These are phyloP conservation scores for Colletotrichum brevisporum DNA, from an alignment of 2,329 filamentous ascomycete genomes.

Conservation along the genomic window DNA sequence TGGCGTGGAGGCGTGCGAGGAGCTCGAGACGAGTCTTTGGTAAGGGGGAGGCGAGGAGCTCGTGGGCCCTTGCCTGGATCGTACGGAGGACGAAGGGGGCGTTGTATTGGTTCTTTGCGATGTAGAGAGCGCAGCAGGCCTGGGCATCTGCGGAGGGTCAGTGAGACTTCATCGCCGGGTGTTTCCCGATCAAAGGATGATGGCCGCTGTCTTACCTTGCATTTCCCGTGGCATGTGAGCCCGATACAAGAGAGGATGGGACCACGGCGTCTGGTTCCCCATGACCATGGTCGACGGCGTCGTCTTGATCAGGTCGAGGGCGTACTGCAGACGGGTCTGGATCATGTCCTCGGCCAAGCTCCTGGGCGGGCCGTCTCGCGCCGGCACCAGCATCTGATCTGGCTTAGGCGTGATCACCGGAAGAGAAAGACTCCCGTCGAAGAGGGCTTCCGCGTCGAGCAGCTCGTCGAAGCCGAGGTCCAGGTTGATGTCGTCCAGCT, in stretches of 20 bases:
- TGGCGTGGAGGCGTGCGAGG: constrained; percentile 57
- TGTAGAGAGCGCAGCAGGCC: constrained; percentile 67
- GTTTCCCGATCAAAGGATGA: neutral
- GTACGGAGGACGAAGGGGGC: constrained; percentile 62
- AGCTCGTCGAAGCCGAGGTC: constrained; percentile 23
- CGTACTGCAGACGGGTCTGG: constrained; percentile 53
- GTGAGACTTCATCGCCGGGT: too few relatives aligned
- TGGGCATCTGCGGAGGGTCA: constrained; percentile 58
- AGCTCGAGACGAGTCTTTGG: constrained; percentile 48
- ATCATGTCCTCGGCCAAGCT: constrained; percentile 46
- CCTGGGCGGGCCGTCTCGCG: constrained; percentile 28
- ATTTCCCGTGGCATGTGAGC: constrained; percentile 65
- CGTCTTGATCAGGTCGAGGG: constrained; percentile 66
- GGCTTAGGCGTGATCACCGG: constrained; percentile 42
- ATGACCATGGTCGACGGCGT: constrained; percentile 63
- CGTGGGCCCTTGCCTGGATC: constrained; percentile 60
- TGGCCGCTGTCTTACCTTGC: constrained; percentile 57
- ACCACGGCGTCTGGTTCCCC: constrained; percentile 67
- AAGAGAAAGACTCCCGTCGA: constrained; percentile 32
- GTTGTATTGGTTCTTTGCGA: constrained; percentile 64
- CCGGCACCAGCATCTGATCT: constrained; percentile 17
- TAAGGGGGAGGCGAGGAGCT: constrained; percentile 55
- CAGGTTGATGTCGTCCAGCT: constrained; percentile 5
- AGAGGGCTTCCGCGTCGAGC: constrained; percentile 13
- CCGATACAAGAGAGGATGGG: constrained; percentile 65